A percentile compares a stretch with the other conserved stretches of the same genome.
These are phyloP conservation scores for Pelagomonas calceolata DNA, from an alignment of 108 stramenopile species.

Conservation along the genomic window DNA sequence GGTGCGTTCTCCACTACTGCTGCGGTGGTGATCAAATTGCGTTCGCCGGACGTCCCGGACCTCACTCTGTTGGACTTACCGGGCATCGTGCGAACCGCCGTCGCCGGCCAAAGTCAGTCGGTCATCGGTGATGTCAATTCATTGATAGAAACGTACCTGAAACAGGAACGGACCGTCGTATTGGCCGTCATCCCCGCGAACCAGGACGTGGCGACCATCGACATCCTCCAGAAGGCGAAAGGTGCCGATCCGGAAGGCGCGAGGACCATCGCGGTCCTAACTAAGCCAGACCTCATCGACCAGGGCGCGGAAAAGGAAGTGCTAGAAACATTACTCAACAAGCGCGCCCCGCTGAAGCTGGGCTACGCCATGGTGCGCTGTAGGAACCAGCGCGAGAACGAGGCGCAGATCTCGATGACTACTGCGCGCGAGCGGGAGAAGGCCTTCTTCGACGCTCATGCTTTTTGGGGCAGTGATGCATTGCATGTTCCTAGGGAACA, in stretches of 20 bases:
- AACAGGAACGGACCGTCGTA: conserved; percentile 55
- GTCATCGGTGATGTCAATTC: conserved; percentile 49
- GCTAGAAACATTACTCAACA: conserved; percentile 22
- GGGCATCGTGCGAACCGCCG: conserved; percentile 62
- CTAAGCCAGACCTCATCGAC: conserved; percentile 77
- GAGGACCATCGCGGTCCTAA: conserved; percentile 72
- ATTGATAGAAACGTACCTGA: conserved; percentile 55
- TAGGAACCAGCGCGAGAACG: conserved; percentile 25
- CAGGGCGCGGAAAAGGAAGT: conserved; percentile 12
- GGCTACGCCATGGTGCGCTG: conserved; percentile 38
- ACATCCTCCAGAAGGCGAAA: conserved; percentile 51
- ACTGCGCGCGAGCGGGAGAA: conserved; percentile 13
- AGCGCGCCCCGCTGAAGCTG: conserved; percentile 29
- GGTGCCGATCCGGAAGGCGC: conserved; percentile 48
- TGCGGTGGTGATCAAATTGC: conserved; percentile 24
- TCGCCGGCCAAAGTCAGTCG: conserved; percentile 37
- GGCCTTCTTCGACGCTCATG: conserved; percentile 23
- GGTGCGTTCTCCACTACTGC: conserved; percentile 29
- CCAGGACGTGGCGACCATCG: conserved; percentile 69
- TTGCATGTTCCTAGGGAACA: neutral
- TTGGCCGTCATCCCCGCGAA: conserved; percentile 67
- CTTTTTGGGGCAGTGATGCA: conserved; percentile 15
- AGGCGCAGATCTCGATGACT: conserved; percentile 20
- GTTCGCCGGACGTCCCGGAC: conserved; percentile 33
- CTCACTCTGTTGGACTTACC: conserved; percentile 78